Evolutionary conservation across 768 basidiomycete species (phyloP).

Genomic region (Calocera viscosa): DNA sequence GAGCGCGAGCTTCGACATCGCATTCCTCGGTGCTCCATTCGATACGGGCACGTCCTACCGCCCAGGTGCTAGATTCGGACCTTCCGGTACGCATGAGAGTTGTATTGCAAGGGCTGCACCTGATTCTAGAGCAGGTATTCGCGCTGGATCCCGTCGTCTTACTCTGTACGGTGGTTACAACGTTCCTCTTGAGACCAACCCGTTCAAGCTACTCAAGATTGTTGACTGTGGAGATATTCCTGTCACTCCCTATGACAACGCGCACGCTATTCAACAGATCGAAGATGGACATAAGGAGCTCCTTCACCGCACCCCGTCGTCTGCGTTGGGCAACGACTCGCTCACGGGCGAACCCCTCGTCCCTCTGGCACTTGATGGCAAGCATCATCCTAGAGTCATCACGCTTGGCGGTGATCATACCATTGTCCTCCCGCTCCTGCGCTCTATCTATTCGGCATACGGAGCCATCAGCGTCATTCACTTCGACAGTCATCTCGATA

Average conservation of each 20-base stretch:
- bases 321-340: conserved; percentile 50
- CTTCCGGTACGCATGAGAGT: not conserved
- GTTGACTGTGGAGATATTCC: conserved; percentile 72
- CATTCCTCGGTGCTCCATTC: not conserved
- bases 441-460: conserved; percentile 24
- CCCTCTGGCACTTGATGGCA: conserved; percentile 39
- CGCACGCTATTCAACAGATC: conserved; percentile 59
- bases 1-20: not conserved
- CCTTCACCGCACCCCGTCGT: conserved; percentile 50
- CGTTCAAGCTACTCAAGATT: conserved; percentile 33
- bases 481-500: conserved; percentile 31
- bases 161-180: not conserved
- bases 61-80: not conserved
- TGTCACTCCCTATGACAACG: conserved; percentile 68
- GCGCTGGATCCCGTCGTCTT: not conserved
- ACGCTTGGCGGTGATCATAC: conserved; percentile 28
- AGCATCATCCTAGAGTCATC: conserved; percentile 27
- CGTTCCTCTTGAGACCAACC: not conserved
- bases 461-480: conserved; percentile 29
- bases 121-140: not conserved
- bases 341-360: conserved; percentile 43
- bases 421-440: conserved; percentile 25
- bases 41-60: not conserved
- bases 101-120: not conserved
- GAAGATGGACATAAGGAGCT: conserved; percentile 58